These are phyloP conservation scores for Papilionanthe hybrid DNA, from an alignment of 116 monocot genomes.

Conservation along the genomic window DNA sequence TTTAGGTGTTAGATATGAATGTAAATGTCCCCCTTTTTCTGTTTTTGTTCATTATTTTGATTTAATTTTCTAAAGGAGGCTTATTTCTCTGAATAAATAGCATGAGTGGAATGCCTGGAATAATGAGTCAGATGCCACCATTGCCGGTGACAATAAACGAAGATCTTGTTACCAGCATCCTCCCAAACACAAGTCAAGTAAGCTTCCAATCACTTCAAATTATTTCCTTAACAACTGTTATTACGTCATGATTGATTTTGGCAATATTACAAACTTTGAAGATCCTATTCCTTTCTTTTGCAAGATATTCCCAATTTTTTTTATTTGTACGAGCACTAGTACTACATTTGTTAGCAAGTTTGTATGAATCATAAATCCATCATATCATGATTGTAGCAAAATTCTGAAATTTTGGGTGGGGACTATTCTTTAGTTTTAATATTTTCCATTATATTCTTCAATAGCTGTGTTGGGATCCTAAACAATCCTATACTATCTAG, in stretches of 20 bases:
- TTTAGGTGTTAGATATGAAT: no score
- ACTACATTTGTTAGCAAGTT: background rate
- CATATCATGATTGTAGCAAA: background rate
- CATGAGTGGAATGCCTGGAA: conserved; percentile 39
- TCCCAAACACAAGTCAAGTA: conserved; percentile 34
- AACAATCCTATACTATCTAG: background rate
- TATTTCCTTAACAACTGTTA: background rate
- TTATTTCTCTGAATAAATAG: conserved; percentile 11
- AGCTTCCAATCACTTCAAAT: background rate
- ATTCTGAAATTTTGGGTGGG: background rate
- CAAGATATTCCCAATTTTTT: background rate
- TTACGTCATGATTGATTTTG: background rate
- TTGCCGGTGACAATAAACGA: conserved; percentile 45
- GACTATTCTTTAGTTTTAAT: background rate
- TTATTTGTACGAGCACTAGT: background rate
- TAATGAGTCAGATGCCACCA: conserved; percentile 71
- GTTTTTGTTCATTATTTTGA: background rate
- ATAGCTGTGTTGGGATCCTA: background rate
- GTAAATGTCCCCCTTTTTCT: background rate
- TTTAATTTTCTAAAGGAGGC: background rate
- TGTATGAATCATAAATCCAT: background rate
- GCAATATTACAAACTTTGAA: background rate
- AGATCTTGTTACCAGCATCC: conserved; percentile 30
- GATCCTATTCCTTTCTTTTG: background rate
- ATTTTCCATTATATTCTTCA: background rate